Percentiles rank a stretch among this genome's conserved stretches.
phyloP scores from a whole-genome alignment of 2,329 filamentous ascomycete genomes.

The Fusarium oligoseptatum region DNA sequence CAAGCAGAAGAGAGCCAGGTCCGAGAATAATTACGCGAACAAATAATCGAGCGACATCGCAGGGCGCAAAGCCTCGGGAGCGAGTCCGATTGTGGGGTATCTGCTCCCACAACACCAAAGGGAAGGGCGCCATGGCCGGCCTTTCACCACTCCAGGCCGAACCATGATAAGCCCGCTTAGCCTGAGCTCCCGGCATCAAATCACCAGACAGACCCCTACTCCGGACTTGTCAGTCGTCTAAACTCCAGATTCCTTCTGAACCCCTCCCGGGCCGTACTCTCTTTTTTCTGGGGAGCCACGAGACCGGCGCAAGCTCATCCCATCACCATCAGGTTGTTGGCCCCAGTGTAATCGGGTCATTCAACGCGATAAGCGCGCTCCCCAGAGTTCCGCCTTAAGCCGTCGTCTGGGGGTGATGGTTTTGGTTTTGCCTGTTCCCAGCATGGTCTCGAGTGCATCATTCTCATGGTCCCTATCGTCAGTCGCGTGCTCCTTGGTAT shows the following conservation, averaged over 20 bases:
- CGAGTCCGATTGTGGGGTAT: slow-evolving; percentile 42
- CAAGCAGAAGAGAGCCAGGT: slow-evolving; percentile 15
- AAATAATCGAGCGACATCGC: slow-evolving; percentile 31
- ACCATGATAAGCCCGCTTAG: slow-evolving; percentile 41
- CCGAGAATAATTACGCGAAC: slow-evolving; percentile 3
- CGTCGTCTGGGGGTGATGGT: slow-evolving; percentile 25
- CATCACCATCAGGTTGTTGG: slow-evolving; percentile 32
- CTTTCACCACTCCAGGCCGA: slow-evolving; percentile 28
- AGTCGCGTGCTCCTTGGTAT: slow-evolving; percentile 25
- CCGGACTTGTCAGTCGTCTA: slow-evolving; percentile 7
- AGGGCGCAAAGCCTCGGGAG: slow-evolving; percentile 18
- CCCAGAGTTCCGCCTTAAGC: slow-evolving; percentile 42
- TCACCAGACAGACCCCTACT: slow-evolving; percentile 33
- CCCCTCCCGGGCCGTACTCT: slow-evolving; percentile 8
- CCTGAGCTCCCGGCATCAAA: background rate
- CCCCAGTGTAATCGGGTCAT: slow-evolving; percentile 39
- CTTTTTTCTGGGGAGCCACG: slow-evolving; percentile 25
- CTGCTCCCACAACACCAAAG: slow-evolving; percentile 14
- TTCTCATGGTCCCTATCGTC: slow-evolving; percentile 38
- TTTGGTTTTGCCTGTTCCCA: slow-evolving; percentile 8
- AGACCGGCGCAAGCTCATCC: slow-evolving; percentile 29
- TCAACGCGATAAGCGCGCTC: slow-evolving; percentile 47
- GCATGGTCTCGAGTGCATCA: slow-evolving; percentile 23
- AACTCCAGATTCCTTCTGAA: slow-evolving; percentile 23
- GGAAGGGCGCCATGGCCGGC: slow-evolving; percentile 2